Evolutionary conservation across 2,329 filamentous ascomycete species (phyloP), one percentile per base, ranked within the genome.

Genomic region (Xylariaceae sp.): DNA sequence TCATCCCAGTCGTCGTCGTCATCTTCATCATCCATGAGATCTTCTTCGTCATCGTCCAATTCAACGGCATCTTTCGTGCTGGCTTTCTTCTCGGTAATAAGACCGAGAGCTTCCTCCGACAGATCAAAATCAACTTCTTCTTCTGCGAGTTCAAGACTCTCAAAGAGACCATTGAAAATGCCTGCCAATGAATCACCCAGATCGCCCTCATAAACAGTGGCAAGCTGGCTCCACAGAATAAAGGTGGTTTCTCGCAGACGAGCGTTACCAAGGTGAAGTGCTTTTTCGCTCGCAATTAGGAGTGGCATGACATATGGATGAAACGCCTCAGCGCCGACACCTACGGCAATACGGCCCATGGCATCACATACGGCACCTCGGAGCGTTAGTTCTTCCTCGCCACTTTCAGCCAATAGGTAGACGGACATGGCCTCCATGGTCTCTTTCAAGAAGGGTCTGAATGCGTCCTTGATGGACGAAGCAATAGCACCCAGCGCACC

Each of bases 171-270:
- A 69, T 87, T 84, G 70, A 92, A 87, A 49, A 90, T 88, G 49
- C 87, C 88, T 0, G 81, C 78, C 5, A 94, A 80, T 74, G 90
- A 94, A 55, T 88, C 85, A 54, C 84, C 82, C 59, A 95, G 92
- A 52, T 91, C 80, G 67, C 89, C 87, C 65, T 87, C 86, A 72
- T 97, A 97, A 7, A 97, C 90, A 76, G 95, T 95, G 59, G 92
- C 88, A 69, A 99, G 85, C 41, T 89, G 90, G 62, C 89, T 91
- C 92, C 94, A 99, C 52, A 99, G 80, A 59, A 97, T 95, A 75
- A 96, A 99, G 70, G 90, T 96, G 59, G 91, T 96, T 77, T 99
- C 94, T 72, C 91, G 89, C 50, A 97, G 84, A 54, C 91, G 84
- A 42, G 91, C 88, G 74, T 96, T 91, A 64, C 90, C 91, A 2